Base-by-base conservation (phyloP, 441 rosid species). In the Eugenia klotzschiana region DNA sequence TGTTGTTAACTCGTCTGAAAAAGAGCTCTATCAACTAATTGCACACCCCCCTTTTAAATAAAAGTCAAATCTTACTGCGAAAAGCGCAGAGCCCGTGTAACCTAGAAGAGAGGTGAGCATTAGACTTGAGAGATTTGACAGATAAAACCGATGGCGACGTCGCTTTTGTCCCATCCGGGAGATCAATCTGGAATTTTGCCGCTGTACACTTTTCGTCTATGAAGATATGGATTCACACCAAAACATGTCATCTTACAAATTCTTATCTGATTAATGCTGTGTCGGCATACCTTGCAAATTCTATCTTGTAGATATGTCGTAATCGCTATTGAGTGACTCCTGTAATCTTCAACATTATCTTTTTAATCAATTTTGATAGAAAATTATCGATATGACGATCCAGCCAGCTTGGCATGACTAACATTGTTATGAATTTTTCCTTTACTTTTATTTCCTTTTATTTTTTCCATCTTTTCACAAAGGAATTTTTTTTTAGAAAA, bases 341-440 rank as follows among this genome's bases (percentile, higher is more conserved):
- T 2, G 15, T 58, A 58, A 58, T 1, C 37, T 14, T 0, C 15
- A 2, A 11, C 12, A 37, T 37, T 37, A 2, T 37, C 5, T 56
- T 3, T 14, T 50, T 18, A 1, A 51, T 18, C 3, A 18, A 51
- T 51, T 51, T 51, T 16, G 3, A 6, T 2, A 1, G 3, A 7
- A 16, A 18, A 18, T 6, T 16, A 2, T 2, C 0, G 8, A 2
- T 1, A 22, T 4, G 12, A 9, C 4, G 25, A 0, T 22, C 2
- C 12, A 22, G 0, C 22, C 15, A 3, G 4, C 4, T 0, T 49
- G 4, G 14, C 14, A 49, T 3, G 4, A 4, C 13, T 12, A 4
- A 4, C 15, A 3, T 12, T 49, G 4, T 49, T 49, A 22, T 53
- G 5, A 53, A 53, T 8, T 23, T 7, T 52, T 52, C 1, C 0